phyloP scores from a whole-genome alignment of 2,329 filamentous ascomycete genomes.

The Drechslerella dactyloides region DNA sequence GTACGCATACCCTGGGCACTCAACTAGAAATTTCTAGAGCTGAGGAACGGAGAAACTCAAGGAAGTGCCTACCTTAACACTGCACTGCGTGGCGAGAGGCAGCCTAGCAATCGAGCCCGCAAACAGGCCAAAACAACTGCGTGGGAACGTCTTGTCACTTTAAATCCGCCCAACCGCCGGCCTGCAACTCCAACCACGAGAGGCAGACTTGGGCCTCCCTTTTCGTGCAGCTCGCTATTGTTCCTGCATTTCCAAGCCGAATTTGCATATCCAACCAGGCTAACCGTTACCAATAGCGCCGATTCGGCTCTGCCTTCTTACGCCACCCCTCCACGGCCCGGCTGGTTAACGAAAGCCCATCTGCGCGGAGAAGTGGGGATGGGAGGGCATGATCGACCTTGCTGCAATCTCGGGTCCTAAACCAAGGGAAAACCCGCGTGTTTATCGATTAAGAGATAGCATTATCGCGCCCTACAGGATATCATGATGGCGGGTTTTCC shows the following conservation, averaged over 20 bases:
- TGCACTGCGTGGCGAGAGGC: slow-evolving; percentile 30
- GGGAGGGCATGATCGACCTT: slow-evolving; percentile 1
- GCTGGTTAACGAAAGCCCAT: slow-evolving; percentile 17
- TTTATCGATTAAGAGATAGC: neutral
- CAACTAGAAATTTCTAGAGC: neutral
- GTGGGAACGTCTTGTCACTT: slow-evolving; percentile 32
- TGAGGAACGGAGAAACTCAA: slow-evolving; percentile 1
- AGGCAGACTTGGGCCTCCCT: slow-evolving; percentile 25
- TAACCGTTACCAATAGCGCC: slow-evolving; percentile 35
- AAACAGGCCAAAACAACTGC: slow-evolving; percentile 11
- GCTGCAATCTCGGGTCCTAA: neutral
- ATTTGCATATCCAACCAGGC: slow-evolving; percentile 36
- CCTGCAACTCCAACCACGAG: slow-evolving; percentile 32
- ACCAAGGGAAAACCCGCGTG: neutral
- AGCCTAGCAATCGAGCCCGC: slow-evolving; percentile 20
- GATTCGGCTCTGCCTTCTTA: slow-evolving; percentile 28
- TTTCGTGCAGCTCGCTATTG: slow-evolving; percentile 22
- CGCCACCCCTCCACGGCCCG: slow-evolving; percentile 12
- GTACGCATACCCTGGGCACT: neutral
- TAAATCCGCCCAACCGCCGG: slow-evolving; percentile 19
- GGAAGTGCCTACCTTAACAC: slow-evolving; percentile 19
- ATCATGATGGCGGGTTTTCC: neutral
- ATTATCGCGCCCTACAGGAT: too few relatives aligned
- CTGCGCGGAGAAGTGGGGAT: slow-evolving; percentile 14
- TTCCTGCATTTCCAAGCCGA: slow-evolving; percentile 44